Percentiles rank a stretch among this genome's conserved stretches.
Conservation (phyloP, 2,329 filamentous ascomycete species). For the Stagonosporopsis cucurbitacearum region DNA sequence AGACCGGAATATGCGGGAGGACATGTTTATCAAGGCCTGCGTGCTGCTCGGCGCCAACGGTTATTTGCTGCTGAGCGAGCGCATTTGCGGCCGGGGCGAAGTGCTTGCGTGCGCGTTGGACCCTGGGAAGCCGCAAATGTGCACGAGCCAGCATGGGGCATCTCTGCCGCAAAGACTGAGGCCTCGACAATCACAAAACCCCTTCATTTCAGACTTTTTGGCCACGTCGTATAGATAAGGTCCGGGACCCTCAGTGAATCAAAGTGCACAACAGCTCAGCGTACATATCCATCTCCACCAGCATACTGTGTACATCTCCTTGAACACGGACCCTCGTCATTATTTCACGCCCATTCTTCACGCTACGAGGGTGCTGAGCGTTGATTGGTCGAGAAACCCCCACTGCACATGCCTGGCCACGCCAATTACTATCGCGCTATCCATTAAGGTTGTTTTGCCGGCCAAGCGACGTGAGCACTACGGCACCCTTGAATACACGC, state of each 20-base stretch:
- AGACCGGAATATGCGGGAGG: conserved; percentile 8
- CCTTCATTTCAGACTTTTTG: conserved; percentile 17
- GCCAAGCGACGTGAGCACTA: conserved; percentile 24
- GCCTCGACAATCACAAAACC: conserved; percentile 8
- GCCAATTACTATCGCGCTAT: conserved; percentile 27
- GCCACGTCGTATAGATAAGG: conserved; percentile 11
- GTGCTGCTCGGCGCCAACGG: conserved; percentile 4
- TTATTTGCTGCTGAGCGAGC: conserved; percentile 2
- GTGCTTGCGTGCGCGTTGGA: conserved; percentile 11
- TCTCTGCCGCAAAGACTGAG: conserved; percentile 4
- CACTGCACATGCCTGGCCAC: conserved; percentile 27
- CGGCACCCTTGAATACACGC: background rate
- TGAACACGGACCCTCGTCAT: background rate
- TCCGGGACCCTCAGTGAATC: background rate
- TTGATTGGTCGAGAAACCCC: conserved; percentile 10
- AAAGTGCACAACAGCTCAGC: background rate
- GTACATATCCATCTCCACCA: background rate
- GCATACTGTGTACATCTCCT: background rate
- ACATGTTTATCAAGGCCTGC: background rate
- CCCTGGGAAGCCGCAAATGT: conserved; percentile 5
- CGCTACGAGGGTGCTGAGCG: conserved; percentile 8
- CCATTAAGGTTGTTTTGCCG: conserved; percentile 29
- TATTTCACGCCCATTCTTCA: conserved; percentile 4
- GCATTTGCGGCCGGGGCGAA: conserved; percentile 6
- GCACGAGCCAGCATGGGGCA: conserved; percentile 5